Percentiles rank a stretch among this genome's conserved stretches.
Evolutionary conservation across 352 stramenopile species (phyloP).

Genomic region (Pythium brachiatum): DNA sequence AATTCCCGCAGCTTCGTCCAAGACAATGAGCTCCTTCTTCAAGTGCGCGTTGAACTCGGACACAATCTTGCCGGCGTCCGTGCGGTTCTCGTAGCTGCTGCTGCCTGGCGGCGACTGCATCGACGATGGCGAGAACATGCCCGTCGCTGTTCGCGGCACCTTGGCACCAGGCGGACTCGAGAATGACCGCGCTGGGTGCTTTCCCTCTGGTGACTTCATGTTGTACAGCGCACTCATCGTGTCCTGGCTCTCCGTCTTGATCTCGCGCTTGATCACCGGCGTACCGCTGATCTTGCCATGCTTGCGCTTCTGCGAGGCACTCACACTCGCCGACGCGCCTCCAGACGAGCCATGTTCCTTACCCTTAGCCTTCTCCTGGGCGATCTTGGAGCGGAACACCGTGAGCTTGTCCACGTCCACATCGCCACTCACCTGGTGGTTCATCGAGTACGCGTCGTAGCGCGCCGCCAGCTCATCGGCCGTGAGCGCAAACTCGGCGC

Average conservation of each 20-base stretch:
- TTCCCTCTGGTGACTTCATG: constrained; percentile 72
- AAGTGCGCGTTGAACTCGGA: constrained; percentile 78
- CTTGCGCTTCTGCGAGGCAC: constrained; percentile 43
- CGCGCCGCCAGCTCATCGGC: constrained; percentile 74
- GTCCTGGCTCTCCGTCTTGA: constrained; percentile 44
- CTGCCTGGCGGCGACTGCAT: constrained; percentile 69
- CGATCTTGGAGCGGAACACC: constrained; percentile 69
- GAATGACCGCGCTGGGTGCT: constrained; percentile 56
- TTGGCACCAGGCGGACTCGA: constrained; percentile 54
- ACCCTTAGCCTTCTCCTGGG: constrained; percentile 46
- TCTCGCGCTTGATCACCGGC: constrained; percentile 70
- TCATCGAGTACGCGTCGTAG: constrained; percentile 87
- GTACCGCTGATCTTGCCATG: constrained; percentile 43
- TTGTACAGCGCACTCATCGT: constrained; percentile 65
- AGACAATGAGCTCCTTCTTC: constrained; percentile 43
- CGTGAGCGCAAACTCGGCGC: constrained; percentile 72
- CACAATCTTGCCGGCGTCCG: constrained; percentile 73
- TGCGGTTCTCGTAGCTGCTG: constrained; percentile 68
- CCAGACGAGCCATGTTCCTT: constrained; percentile 29
- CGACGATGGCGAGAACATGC: constrained; percentile 72
- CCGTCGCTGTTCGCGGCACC: constrained; percentile 54
- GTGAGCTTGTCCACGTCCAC: constrained; percentile 57
- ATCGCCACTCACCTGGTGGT: constrained; percentile 63
- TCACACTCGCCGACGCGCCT: neutral
- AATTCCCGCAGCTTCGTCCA: constrained; percentile 15